A percentile compares a stretch with the other conserved stretches of the same genome.
phyloP scores from a whole-genome alignment of 257 asterid species.

The Anisodus acutangulus region DNA sequence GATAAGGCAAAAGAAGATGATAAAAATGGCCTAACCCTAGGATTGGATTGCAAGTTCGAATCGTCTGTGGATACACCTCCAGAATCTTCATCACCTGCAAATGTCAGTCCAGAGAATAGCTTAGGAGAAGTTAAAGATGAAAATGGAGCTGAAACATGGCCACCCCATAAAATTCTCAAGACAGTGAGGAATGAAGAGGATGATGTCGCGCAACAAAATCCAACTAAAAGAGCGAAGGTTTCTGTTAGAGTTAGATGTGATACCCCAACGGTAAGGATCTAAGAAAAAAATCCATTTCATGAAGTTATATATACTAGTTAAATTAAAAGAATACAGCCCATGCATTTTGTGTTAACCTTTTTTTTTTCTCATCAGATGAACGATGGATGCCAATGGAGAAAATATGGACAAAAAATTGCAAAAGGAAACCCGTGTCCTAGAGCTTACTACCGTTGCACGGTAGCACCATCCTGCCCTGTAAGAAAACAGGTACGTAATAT shows the following conservation, averaged over 20 bases:
- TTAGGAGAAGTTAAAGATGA: constrained; percentile 62
- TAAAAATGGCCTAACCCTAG: constrained; percentile 57
- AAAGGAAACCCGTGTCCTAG: constrained; percentile 99
- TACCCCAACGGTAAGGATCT: constrained; percentile 71
- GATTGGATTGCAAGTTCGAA: constrained; percentile 63
- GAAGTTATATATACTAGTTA: not conserved
- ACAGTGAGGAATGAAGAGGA: constrained; percentile 62
- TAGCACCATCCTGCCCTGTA: constrained; percentile 87
- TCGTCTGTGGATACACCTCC: constrained; percentile 25
- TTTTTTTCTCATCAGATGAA: constrained; percentile 55
- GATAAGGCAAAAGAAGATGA: constrained; percentile 34
- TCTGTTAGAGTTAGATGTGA: constrained; percentile 92
- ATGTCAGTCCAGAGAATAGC: constrained; percentile 57
- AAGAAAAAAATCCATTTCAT: not conserved
- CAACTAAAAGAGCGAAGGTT: constrained; percentile 91
- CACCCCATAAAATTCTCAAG: constrained; percentile 42
- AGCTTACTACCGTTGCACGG: constrained; percentile 94
- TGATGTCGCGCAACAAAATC: constrained; percentile 65
- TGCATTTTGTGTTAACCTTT: not conserved
- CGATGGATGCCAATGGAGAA: constrained; percentile 99
- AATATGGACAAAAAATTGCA: constrained; percentile 92
- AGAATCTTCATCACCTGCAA: constrained; percentile 40
- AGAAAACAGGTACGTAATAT: constrained; percentile 65
- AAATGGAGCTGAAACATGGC: constrained; percentile 50
- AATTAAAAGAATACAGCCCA: not conserved